Conservation (phyloP, 2,329 filamentous ascomycete species). For the Raffaelea albimanens region DNA sequence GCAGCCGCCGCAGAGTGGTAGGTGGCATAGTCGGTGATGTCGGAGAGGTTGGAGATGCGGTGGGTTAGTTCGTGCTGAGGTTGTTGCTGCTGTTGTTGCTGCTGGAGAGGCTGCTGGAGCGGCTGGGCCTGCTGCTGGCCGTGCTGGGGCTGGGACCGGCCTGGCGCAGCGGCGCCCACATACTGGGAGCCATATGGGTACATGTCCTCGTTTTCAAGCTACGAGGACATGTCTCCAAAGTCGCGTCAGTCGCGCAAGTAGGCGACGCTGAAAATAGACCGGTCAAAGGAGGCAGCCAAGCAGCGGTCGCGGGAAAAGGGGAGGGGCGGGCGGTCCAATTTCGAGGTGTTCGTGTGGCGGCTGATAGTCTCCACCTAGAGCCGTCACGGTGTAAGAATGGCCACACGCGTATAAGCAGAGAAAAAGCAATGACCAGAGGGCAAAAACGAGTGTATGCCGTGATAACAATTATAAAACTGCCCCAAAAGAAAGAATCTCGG, state of each 20-base stretch:
- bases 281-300: no score
- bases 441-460: not conserved
- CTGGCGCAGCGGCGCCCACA: constrained; percentile 2
- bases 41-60: constrained; percentile 20
- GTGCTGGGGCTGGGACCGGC: not conserved
- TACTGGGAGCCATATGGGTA: constrained; percentile 7
- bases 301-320: no score
- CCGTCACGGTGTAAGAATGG: not conserved
- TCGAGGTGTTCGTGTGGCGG: no score
- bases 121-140: not conserved
- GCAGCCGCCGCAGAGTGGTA: constrained; percentile 11
- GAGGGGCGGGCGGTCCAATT: no score
- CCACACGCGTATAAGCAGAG: not conserved
- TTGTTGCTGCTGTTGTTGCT: not conserved
- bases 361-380: no score
- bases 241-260: not conserved
- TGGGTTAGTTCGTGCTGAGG: constrained; percentile 4
- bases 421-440: not conserved
- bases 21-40: constrained; percentile 21
- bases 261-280: no score
- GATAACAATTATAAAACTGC: not conserved
- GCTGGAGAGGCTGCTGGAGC: not conserved
- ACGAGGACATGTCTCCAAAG: constrained; percentile 3
- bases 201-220: constrained; percentile 3
- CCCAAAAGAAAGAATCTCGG: not conserved